phyloP scores from a whole-genome alignment of 768 basidiomycete species.

The Neoboletus magnificus region DNA sequence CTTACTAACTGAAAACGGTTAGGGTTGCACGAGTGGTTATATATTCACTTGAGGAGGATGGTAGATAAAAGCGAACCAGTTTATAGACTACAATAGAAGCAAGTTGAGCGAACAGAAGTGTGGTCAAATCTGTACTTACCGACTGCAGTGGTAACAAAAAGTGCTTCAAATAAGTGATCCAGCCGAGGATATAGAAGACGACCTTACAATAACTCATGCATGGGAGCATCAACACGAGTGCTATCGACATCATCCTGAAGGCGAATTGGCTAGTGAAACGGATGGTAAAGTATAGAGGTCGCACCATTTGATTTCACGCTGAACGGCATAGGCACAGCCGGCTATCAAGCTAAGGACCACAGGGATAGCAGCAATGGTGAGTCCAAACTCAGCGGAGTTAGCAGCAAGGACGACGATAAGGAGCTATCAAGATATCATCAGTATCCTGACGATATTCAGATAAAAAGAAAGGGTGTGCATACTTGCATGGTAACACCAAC shows the following conservation, averaged over 20 bases:
- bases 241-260: constrained; percentile 62
- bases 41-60: constrained; percentile 52
- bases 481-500: constrained; percentile 88
- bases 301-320: constrained; percentile 78
- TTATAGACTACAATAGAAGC: constrained; percentile 62
- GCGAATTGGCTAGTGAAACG: constrained; percentile 1
- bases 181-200: not conserved
- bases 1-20: constrained; percentile 70
- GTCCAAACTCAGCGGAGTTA: constrained; percentile 71
- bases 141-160: constrained; percentile 18
- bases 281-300: constrained; percentile 15
- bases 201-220: constrained; percentile 72
- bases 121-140: constrained; percentile 17
- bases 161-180: constrained; percentile 1
- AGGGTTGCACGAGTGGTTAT: constrained; percentile 73
- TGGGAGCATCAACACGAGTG: constrained; percentile 74
- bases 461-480: not conserved
- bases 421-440: constrained; percentile 45
- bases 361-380: constrained; percentile 82
- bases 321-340: constrained; percentile 65
- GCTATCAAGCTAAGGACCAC: constrained; percentile 67
- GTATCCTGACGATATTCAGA: not conserved
- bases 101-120: not conserved
- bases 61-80: constrained; percentile 77
- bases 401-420: constrained; percentile 70